Base-by-base conservation (phyloP, 148 eudicot species). In the Silene uniflora region DNA sequence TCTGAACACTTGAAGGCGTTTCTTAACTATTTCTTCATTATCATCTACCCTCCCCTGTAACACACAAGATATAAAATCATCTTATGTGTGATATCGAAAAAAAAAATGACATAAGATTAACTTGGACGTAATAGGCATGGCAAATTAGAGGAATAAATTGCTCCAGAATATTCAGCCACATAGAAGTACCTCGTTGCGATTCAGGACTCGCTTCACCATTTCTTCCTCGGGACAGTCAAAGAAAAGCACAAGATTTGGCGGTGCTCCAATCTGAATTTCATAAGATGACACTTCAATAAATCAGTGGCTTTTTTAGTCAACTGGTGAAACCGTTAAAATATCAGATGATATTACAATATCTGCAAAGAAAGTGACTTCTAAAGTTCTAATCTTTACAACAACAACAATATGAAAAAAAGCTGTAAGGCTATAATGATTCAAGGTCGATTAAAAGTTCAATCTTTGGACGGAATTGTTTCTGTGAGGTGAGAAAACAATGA, bases 201-300 rank as follows among this genome's bases (percentile, higher is more conserved):
- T 86, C 44, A 90, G 79, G 69, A 91, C 90, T 82, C 98, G 90
- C 79, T 87, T 89, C 83, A 94, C 79, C 98, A 94, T 94, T 83
- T 80, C 91, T 74, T 90, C 93, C 73, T 91, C 90, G 52, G 97
- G 90, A 76, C 93, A 94, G 81, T 94, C 98, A 81, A 94, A 94
- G 85, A 94, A 94, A 72, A 94, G 97, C 81, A 94, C 98, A 66
- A 90, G 81, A 74, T 88, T 83, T 75, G 98, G 98, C 67, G 87
- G 91, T 66, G 86, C 77, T 74, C 98, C 97, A 68, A 90, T 73
- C 97, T 91, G 86, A 81, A 86, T 54, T 39, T 61, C 56, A 59
- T 62, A 54, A 12, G 67, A 63, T 23, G 75, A 73, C 29, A 71
- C 54, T 18, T 24, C 39, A 22, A 59, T 16, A 60, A 65, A 76